Evolutionary conservation across 2,329 filamentous ascomycete species (phyloP).

Genomic region (Ophiocordyceps camponoti-saundersi): DNA sequence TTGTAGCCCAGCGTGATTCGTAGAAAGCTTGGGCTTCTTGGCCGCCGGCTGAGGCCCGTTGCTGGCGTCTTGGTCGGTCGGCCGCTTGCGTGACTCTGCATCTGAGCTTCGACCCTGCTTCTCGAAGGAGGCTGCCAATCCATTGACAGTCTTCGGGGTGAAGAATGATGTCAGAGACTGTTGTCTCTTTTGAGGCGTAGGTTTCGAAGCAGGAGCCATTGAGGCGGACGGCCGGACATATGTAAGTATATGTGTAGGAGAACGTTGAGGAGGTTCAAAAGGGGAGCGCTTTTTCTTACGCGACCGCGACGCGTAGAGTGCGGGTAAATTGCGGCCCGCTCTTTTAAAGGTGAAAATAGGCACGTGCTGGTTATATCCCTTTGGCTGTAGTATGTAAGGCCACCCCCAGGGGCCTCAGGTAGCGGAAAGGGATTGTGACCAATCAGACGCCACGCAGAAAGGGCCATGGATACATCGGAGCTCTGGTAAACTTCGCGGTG

Average conservation of each 20-base stretch:
- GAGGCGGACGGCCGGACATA: neutral
- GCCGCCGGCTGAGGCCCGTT: conserved; percentile 17
- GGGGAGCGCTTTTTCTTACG: neutral
- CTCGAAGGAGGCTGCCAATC: conserved; percentile 18
- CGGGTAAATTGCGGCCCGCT: neutral
- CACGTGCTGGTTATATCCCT: neutral
- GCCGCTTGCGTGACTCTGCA: conserved; percentile 28
- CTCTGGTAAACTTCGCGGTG: no score
- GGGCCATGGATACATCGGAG: no score
- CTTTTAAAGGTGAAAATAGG: neutral
- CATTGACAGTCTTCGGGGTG: conserved; percentile 40
- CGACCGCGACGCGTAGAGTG: neutral
- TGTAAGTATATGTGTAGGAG: neutral
- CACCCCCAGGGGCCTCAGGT: no score
- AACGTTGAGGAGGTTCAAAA: neutral
- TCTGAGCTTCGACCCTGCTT: conserved; percentile 12
- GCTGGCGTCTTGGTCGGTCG: conserved; percentile 28
- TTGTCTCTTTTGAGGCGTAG: conserved; percentile 46
- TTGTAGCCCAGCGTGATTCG: neutral
- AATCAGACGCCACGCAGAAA: no score
- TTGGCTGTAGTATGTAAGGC: no score
- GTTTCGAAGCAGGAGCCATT: conserved; percentile 5
- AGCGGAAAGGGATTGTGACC: no score
- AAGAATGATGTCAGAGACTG: conserved; percentile 80
- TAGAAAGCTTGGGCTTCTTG: conserved; percentile 21